phyloP scores from a whole-genome alignment of 1,284 basidiomycete genomes.

The Melampsora abietis-canadensis region DNA sequence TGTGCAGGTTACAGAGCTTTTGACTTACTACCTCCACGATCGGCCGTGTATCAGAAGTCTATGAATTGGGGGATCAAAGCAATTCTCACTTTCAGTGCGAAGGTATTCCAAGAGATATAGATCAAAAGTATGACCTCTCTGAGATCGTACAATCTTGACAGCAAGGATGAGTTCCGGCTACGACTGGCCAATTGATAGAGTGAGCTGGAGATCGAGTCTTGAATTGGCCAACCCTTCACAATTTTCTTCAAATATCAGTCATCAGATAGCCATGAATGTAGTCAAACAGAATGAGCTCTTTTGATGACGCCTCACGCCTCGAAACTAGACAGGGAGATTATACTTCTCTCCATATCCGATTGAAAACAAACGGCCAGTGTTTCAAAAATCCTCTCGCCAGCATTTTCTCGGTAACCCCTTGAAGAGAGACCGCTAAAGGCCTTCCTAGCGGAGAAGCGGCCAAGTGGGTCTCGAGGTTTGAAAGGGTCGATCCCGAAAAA shows the following conservation, averaged over 20 bases:
- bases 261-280: neutral
- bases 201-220: neutral
- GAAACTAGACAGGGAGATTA: neutral
- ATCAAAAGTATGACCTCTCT: neutral
- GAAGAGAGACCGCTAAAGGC: neutral
- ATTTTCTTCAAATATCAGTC: neutral
- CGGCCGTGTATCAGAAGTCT: neutral
- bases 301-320: neutral
- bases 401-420: neutral
- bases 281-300: neutral
- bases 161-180: neutral
- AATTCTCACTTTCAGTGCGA: neutral
- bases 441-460: conserved; percentile 2
- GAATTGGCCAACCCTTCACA: neutral
- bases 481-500: conserved; percentile 12
- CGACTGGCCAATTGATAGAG: neutral
- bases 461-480: neutral
- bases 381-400: neutral
- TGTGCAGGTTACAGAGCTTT: neutral
- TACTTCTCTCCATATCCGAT: conserved; percentile 9
- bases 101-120: neutral
- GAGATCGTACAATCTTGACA: neutral
- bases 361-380: conserved; percentile 4
- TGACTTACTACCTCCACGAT: neutral
- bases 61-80: neutral